Evolutionary conservation across 148 eudicot species (phyloP), one percentile per base, ranked within the genome.

Genomic region (Rhododendron henanense): DNA sequence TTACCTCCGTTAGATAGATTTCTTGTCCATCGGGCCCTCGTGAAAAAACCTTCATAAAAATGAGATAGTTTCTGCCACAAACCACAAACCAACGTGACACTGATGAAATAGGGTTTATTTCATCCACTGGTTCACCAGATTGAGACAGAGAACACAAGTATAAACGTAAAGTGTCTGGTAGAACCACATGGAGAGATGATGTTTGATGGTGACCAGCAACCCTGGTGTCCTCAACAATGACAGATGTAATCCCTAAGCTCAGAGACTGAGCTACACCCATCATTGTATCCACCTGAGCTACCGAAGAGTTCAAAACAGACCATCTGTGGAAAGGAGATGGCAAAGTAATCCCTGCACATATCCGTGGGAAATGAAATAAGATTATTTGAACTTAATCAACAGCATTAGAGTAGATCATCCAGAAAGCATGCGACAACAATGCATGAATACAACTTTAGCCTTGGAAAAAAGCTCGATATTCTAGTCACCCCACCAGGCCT

Each of bases 291-390:
- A 93, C 94, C 84, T 87, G 89, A 90, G 93, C 94, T 83, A 93
- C 90, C 25, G 96, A 93, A 79, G 94, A 90, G 88, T 94, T 94
- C 89, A 88, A 87, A 85, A 87, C 85, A 82, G 93, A 93, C 98
- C 98, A 96, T 71, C 83, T 91, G 89, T 93, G 98, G 84, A 89
- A 92, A 83, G 93, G 93, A 88, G 98, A 96, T 78, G 98, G 98
- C 84, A 96, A 89, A 57, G 90, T 89, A 71, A 96, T 94, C 86
- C 88, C 94, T 93, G 93, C 80, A 88, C 76, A 84, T 21, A 81
- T 81, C 48, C 39, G 81, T 44, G n/a, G 73, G 33, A 83, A 73
- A 78, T 74, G 6, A 11, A 82, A 84, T 81, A 73, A 76, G 81
- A 45, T n/a, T 31, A 35, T 53, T 61, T 35, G 11, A 81, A 81